These are phyloP conservation scores for Pistacia integerrima DNA, from an alignment of 345 rosid species.

Conservation along the genomic window DNA sequence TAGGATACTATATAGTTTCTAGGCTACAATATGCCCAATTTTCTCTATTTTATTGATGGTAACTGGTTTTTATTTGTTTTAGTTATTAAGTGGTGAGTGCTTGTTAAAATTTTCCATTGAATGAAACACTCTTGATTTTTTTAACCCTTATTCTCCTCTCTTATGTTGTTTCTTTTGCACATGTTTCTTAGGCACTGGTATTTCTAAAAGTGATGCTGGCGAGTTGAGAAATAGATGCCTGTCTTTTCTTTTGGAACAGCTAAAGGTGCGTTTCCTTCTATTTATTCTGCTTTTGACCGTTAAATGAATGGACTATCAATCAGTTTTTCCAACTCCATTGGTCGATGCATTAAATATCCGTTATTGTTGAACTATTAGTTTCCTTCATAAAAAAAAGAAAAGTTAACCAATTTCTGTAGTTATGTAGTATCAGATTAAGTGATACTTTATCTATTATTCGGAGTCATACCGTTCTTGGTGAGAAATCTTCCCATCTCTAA, in stretches of 20 bases:
- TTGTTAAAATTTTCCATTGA: neutral
- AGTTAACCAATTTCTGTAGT: neutral
- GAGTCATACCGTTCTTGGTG: neutral
- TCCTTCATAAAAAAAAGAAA: neutral
- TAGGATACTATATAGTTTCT: neutral
- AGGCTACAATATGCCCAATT: neutral
- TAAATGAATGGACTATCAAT: neutral
- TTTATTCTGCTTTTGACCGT: neutral
- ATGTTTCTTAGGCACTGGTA: conserved; percentile 65
- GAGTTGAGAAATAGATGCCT: conserved; percentile 66
- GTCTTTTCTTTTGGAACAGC: conserved; percentile 58
- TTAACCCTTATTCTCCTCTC: neutral
- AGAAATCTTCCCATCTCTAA: neutral
- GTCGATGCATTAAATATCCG: neutral
- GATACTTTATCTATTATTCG: neutral
- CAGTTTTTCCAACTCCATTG: neutral
- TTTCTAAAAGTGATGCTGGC: conserved; percentile 60
- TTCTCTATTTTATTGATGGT: neutral
- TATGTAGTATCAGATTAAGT: neutral
- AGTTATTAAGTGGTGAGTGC: neutral
- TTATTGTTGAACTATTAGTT: neutral
- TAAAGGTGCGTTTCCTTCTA: conserved; percentile 45
- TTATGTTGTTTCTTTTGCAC: conserved; percentile 2
- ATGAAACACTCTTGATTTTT: neutral
- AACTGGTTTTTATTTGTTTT: neutral